Evolutionary conservation across 371 early-diverging fungal genomes (phyloP).

Genomic region (Parasitella parasitica): DNA sequence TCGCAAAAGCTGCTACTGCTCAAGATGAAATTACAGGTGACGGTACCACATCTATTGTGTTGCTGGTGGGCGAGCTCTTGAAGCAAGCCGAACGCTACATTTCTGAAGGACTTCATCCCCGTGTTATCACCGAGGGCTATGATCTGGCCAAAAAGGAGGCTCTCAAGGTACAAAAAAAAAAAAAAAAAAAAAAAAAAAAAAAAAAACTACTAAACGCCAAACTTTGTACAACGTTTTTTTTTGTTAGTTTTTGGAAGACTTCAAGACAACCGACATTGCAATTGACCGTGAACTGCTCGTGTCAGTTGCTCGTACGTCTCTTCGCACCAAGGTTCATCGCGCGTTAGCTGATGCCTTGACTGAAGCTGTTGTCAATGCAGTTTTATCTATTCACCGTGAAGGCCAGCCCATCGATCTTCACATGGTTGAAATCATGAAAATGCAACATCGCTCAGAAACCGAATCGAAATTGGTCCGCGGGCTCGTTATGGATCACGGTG

Average conservation of each 20-base stretch:
- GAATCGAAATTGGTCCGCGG: constrained; percentile 97
- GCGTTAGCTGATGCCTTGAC: constrained; percentile 90
- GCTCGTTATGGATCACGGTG: constrained; percentile 99
- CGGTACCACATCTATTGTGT: constrained; percentile 97
- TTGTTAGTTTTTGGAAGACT: constrained; percentile 90
- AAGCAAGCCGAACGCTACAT: constrained; percentile 96
- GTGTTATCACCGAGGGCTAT: constrained; percentile 96
- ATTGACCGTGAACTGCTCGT: constrained; percentile 92
- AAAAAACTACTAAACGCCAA: not conserved
- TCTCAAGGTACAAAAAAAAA: constrained; percentile 58
- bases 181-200: not conserved
- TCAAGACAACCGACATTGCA: constrained; percentile 63
- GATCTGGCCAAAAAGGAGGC: constrained; percentile 96
- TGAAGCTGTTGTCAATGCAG: constrained; percentile 96
- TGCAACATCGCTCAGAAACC: constrained; percentile 96
- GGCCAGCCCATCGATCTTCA: constrained; percentile 95
- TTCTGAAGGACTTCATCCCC: constrained; percentile 96
- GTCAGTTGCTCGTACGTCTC: constrained; percentile 91
- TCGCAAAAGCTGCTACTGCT: constrained; percentile 98
- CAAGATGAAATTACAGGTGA: constrained; percentile 99
- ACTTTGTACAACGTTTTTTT: not conserved
- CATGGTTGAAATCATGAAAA: constrained; percentile 99
- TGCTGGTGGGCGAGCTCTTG: constrained; percentile 96
- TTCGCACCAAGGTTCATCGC: constrained; percentile 95
- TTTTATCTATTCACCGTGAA: constrained; percentile 80